Percentiles rank a stretch among this genome's conserved stretches.
Evolutionary conservation across 164 flowering plant genomes (phyloP).

Genomic region (Aristolochia contorta): DNA sequence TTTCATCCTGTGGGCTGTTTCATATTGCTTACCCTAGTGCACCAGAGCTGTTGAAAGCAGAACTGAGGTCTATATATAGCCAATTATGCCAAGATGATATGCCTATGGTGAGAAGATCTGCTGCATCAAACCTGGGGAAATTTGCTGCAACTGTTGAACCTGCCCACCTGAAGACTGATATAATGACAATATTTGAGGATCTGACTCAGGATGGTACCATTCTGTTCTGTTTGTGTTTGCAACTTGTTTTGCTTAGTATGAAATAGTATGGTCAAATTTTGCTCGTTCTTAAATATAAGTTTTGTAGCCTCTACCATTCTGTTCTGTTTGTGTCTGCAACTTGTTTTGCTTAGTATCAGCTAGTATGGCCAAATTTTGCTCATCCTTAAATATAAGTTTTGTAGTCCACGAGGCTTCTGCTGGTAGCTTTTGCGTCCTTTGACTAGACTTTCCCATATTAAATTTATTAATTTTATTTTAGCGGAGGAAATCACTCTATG

Average conservation of each 20-base stretch:
- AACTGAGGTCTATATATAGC: conserved; percentile 61
- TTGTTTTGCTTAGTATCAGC: no score
- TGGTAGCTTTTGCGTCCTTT: no score
- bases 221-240: neutral
- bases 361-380: no score
- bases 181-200: conserved; percentile 88
- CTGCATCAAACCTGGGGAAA: conserved; percentile 92
- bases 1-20: conserved; percentile 92
- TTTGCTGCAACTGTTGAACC: conserved; percentile 94
- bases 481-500: no score
- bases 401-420: no score
- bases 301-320: no score
- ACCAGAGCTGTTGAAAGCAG: conserved; percentile 64
- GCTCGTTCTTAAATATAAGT: no score
- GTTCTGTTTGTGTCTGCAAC: neutral
- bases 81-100: conserved; percentile 98
- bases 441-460: no score
- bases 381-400: no score
- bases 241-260: neutral
- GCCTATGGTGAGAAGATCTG: conserved; percentile 99
- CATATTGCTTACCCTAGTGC: conserved; percentile 96
- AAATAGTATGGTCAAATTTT: no score
- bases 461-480: no score
- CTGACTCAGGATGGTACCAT: conserved; percentile 90
- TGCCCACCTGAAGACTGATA: conserved; percentile 67